Percentiles rank a stretch among this genome's conserved stretches.
Conservation (phyloP, 345 rosid species). For the Citrus medica region DNA sequence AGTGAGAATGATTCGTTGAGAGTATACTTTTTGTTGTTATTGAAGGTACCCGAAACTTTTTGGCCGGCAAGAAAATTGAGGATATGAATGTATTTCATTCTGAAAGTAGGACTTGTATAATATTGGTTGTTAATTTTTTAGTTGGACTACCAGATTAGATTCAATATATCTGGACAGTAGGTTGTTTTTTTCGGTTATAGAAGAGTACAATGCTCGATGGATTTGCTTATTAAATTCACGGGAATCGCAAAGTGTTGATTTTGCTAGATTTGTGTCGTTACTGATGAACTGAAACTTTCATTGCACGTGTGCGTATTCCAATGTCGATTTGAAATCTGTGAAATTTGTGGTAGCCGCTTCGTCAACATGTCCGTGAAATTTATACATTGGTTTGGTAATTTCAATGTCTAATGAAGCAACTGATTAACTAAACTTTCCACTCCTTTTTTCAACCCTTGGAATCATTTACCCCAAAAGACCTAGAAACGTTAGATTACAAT, state of each 20-base stretch:
- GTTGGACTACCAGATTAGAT: not conserved
- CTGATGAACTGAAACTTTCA: not conserved
- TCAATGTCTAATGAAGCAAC: not conserved
- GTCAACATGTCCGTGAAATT: not conserved
- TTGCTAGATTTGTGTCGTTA: not conserved
- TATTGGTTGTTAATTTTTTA: slow-evolving; percentile 1
- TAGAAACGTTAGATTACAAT: not conserved
- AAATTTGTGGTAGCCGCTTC: not conserved
- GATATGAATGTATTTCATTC: not conserved
- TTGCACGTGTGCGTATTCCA: too few species aligned
- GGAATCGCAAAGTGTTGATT: slow-evolving; percentile 5
- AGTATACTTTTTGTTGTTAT: not conserved
- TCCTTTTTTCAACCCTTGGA: not conserved
- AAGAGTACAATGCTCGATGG: not conserved
- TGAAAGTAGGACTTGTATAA: slow-evolving; percentile 14
- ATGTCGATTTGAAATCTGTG: not conserved
- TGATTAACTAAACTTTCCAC: not conserved
- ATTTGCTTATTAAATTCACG: not conserved
- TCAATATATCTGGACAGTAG: not conserved
- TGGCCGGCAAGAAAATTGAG: not conserved
- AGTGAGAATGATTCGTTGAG: not conserved
- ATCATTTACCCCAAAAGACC: not conserved
- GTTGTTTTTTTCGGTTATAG: not conserved
- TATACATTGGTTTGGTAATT: not conserved
- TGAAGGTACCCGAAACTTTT: not conserved